phyloP scores from a whole-genome alignment of 352 stramenopile genomes.

The Ophiocytium majus region DNA sequence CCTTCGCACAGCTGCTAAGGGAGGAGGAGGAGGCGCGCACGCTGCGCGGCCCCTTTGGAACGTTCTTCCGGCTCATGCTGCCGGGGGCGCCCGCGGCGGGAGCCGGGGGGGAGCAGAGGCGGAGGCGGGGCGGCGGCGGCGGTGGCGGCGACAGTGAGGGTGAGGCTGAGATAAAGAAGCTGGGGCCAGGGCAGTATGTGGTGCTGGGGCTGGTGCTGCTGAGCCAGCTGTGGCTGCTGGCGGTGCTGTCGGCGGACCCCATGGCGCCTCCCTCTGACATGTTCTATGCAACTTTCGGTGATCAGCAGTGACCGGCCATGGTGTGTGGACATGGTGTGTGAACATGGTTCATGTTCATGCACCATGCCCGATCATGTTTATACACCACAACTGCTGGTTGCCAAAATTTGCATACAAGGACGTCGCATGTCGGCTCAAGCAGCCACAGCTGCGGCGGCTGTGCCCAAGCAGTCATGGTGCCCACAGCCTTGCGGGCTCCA shows the following conservation, averaged over 20 bases:
- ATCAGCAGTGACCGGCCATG: slow-evolving; percentile 3
- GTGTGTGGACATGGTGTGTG: no score
- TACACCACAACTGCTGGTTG: no score
- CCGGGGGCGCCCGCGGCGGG: not conserved
- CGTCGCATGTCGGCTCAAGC: no score
- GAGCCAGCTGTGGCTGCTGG: slow-evolving; percentile 13
- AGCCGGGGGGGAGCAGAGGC: not conserved
- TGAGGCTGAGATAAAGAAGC: slow-evolving; percentile 1
- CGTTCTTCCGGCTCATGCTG: not conserved
- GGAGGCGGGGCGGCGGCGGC: not conserved
- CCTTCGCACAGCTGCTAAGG: not conserved
- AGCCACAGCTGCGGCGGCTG: no score
- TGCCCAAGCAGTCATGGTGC: no score
- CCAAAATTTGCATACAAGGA: no score
- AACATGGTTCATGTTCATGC: no score
- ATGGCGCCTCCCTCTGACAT: slow-evolving; percentile 1
- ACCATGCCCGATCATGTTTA: no score
- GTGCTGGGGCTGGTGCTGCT: slow-evolving; percentile 13
- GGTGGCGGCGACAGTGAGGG: not conserved
- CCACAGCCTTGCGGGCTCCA: no score
- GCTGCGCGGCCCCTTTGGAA: not conserved
- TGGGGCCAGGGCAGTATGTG: not conserved
- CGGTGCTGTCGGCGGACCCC: not conserved
- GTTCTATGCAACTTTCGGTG: slow-evolving; percentile 10
- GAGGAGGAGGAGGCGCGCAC: not conserved